Percentiles rank a stretch among this genome's conserved stretches.
Evolutionary conservation across 257 asterid species (phyloP).

Genomic region (Galeopsis tetrahit): DNA sequence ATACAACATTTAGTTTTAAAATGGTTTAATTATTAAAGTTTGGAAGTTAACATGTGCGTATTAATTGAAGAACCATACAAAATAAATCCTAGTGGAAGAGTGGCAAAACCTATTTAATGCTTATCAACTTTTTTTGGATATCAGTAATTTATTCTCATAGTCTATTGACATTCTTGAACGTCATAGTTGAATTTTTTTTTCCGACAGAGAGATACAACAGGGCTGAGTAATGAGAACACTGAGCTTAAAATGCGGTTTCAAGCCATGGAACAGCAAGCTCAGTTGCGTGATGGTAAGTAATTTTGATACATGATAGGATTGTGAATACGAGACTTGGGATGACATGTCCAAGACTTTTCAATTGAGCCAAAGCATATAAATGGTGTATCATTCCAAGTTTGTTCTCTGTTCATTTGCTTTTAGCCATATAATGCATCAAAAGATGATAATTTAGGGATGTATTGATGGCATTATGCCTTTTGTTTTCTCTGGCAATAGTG

Average conservation of each 20-base stretch:
- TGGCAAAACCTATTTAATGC: neutral
- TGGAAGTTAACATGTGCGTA: too few relatives aligned
- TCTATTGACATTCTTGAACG: neutral
- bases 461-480: neutral
- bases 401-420: neutral
- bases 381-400: neutral
- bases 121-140: neutral
- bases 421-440: too few relatives aligned
- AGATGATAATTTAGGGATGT: too few relatives aligned
- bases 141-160: neutral
- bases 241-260: slow-evolving; percentile 93
- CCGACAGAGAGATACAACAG: slow-evolving; percentile 84
- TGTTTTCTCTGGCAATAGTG: neutral
- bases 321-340: neutral
- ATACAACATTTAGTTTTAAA: too few relatives aligned
- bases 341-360: neutral
- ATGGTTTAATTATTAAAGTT: too few relatives aligned
- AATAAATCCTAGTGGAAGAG: too few relatives aligned
- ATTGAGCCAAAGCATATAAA: neutral
- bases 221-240: slow-evolving; percentile 80
- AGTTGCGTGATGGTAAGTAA: slow-evolving; percentile 78
- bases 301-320: neutral
- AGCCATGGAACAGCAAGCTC: slow-evolving; percentile 99
- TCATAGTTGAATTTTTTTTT: slow-evolving; percentile 5
- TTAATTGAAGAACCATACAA: too few relatives aligned